phyloP scores from a whole-genome alignment of 2,329 filamentous ascomycete genomes.

The Aureobasidium sp. region DNA sequence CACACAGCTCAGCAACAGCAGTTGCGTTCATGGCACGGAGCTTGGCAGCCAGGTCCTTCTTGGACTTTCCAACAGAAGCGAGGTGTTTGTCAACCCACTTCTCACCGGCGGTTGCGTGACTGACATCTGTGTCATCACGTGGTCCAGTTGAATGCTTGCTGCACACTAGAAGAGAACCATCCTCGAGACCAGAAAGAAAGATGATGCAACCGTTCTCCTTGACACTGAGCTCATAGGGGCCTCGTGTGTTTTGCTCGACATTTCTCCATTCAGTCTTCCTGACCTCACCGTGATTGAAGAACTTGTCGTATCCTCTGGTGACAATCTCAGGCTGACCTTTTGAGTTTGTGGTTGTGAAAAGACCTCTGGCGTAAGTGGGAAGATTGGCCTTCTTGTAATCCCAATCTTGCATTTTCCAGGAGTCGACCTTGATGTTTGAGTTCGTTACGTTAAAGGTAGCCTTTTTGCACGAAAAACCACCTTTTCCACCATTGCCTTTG shows the following conservation, averaged over 20 bases:
- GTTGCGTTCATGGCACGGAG: constrained; percentile 80
- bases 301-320: constrained; percentile 93
- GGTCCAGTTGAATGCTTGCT: constrained; percentile 95
- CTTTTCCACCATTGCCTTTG: constrained; percentile 46
- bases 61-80: constrained; percentile 66
- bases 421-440: constrained; percentile 65
- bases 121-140: constrained; percentile 62
- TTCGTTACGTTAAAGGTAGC: constrained; percentile 66
- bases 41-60: constrained; percentile 67
- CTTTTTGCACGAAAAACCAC: constrained; percentile 68
- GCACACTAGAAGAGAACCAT: constrained; percentile 87
- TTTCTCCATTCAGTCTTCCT: constrained; percentile 73
- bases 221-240: constrained; percentile 89
- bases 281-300: constrained; percentile 90
- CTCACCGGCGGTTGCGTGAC: constrained; percentile 81
- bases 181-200: constrained; percentile 86
- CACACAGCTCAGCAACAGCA: constrained; percentile 90
- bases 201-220: constrained; percentile 99
- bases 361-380: constrained; percentile 84
- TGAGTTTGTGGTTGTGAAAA: constrained; percentile 75
- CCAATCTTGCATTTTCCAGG: constrained; percentile 91
- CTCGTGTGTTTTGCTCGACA: constrained; percentile 67
- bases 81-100: constrained; percentile 75
- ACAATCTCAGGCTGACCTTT: constrained; percentile 68
- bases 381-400: constrained; percentile 86